Evolutionary conservation across 164 flowering plant genomes (phyloP).

Genomic region (Berberis vulgaris): DNA sequence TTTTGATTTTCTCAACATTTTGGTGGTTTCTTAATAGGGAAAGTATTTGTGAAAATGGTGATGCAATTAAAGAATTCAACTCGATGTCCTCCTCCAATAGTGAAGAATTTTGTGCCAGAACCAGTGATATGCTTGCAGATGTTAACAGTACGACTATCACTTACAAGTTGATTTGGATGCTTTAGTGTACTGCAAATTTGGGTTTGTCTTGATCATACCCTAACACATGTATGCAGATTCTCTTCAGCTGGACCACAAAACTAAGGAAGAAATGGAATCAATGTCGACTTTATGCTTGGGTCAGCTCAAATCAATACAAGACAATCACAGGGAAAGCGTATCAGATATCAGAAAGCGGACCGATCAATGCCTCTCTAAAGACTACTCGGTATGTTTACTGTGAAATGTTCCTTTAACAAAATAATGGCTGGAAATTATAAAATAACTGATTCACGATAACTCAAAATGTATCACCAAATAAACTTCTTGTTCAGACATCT

Average conservation of each 20-base stretch:
- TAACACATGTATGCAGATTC: slow-evolving; percentile 40
- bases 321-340: slow-evolving; percentile 32
- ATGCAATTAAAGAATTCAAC: slow-evolving; percentile 25
- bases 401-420: not conserved
- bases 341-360: slow-evolving; percentile 35
- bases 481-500: no score
- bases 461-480: no score
- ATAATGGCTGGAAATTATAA: no score
- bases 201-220: not conserved
- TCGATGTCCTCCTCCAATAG: slow-evolving; percentile 25
- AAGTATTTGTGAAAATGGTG: slow-evolving; percentile 22
- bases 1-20: not conserved
- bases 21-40: slow-evolving; percentile 24
- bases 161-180: not conserved
- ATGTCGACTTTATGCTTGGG: slow-evolving; percentile 30
- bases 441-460: no score
- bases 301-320: slow-evolving; percentile 34
- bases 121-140: slow-evolving; percentile 23
- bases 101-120: slow-evolving; percentile 25
- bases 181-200: not conserved
- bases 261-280: slow-evolving; percentile 35
- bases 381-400: slow-evolving; percentile 45
- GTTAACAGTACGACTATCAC: slow-evolving; percentile 33
- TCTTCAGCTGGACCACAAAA: slow-evolving; percentile 37
- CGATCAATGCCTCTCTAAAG: slow-evolving; percentile 44